These are phyloP conservation scores for Exophiala mesophila DNA, from an alignment of 2,329 filamentous ascomycete species.

Conservation along the genomic window DNA sequence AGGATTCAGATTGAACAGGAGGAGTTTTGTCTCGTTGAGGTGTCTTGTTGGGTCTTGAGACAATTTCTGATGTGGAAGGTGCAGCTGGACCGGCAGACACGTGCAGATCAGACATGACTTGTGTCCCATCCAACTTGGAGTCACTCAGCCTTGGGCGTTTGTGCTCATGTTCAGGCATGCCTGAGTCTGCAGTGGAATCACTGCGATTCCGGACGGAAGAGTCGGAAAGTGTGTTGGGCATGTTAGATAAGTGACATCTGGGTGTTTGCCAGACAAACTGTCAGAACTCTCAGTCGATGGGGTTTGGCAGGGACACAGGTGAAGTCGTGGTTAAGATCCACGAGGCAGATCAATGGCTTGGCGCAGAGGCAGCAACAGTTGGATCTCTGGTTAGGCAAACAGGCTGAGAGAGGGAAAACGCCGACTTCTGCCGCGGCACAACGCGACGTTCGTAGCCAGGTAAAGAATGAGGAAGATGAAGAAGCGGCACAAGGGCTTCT, in stretches of 20 bases:
- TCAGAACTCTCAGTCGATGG: conserved; percentile 3
- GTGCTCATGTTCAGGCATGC: conserved; percentile 26
- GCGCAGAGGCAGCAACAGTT: conserved; percentile 16
- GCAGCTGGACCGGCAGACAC: conserved; percentile 6
- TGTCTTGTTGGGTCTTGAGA: conserved; percentile 25
- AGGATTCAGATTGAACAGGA: conserved; percentile 15
- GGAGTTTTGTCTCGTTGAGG: conserved; percentile 21
- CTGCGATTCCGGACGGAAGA: conserved; percentile 24
- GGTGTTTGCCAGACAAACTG: conserved; percentile 9
- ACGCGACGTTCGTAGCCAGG: too few species aligned
- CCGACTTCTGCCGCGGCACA: too few species aligned
- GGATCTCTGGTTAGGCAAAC: conserved; percentile 15
- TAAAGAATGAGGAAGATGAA: neutral
- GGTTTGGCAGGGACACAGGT: conserved; percentile 4
- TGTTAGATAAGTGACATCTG: conserved; percentile 20
- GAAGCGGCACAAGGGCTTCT: neutral
- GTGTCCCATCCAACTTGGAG: conserved; percentile 18
- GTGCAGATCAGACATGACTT: conserved; percentile 20
- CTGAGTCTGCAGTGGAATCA: conserved; percentile 23
- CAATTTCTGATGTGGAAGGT: conserved; percentile 13
- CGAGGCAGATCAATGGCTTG: conserved; percentile 21
- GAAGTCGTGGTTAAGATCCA: conserved; percentile 10
- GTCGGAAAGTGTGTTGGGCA: conserved; percentile 23
- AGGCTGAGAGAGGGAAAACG: neutral
- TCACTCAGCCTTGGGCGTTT: conserved; percentile 27